Evolutionary conservation across 345 rosid species (phyloP), one percentile per base, ranked within the genome.

Genomic region (Gossypium thurberi): DNA sequence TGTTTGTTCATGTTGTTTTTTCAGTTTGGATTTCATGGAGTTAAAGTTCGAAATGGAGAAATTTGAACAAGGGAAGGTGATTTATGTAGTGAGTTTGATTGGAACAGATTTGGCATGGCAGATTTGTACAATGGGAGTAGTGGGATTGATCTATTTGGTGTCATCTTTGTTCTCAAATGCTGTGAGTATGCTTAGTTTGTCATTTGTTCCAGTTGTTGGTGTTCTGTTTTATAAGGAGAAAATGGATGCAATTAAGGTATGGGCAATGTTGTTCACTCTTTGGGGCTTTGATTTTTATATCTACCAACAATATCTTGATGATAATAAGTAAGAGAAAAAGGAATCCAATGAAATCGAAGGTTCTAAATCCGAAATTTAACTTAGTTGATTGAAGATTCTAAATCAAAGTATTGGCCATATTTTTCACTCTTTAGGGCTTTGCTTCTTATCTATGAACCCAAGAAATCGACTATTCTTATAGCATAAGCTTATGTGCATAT

Each of bases 141-240:
- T 81, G 75, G 86, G 84, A 33, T 75, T 81, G 33, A 77, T 81
- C 55, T 78, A 65, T 74, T 53, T 81, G 68, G 81, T 26, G 20
- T 81, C 86, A 71, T 71, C 82, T 64, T 63, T 83, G 20, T 83
- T 83, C 81, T 83, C 84, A 65, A 81, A 78, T 59, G 79, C 76
- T 37, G 79, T 76, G 2, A 78, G 65, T 43, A 75, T 81, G 74
- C 69, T 26, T 3, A 57, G 66, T 1, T 11, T 75, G 50, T 79
- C 84, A 13, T 61, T 83, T n/a, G 70, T 75, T 0, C 78, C 71
- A 33, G 66, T 80, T 28, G 17, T 78, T 12, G 77, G 73, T 6
- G 80, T 76, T 18, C 26, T 78, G 75, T 44, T 73, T 21, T 50
- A 55, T 42, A n/a, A 28, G 25, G 77, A 66, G 21, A 65, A 55